Percentiles rank a stretch among this genome's conserved stretches.
Conservation (phyloP, 257 asterid species). For the Capsicum rhomboideum region DNA sequence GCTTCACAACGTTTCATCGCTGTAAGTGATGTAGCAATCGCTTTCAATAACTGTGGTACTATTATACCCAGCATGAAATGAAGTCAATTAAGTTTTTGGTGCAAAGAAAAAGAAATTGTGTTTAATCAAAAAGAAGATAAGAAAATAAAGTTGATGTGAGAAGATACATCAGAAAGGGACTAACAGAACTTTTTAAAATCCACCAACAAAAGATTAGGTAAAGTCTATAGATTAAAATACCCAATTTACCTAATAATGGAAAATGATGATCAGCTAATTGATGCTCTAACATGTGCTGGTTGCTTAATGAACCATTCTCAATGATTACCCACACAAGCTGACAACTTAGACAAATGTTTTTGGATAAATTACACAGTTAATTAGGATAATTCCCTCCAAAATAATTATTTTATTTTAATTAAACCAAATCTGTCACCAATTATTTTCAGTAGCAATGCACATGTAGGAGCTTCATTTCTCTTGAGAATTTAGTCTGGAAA, state of each 20-base stretch:
- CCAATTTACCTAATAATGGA: not conserved
- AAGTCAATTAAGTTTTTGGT: not conserved
- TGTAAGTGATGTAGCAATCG: too few relatives aligned
- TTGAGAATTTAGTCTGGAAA: not conserved
- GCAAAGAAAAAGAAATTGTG: not conserved
- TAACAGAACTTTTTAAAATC: not conserved
- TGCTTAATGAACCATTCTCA: not conserved
- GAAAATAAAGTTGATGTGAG: not conserved
- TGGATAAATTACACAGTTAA: not conserved
- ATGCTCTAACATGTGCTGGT: not conserved
- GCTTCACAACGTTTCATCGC: too few relatives aligned
- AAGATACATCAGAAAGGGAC: not conserved
- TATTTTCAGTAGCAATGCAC: not conserved
- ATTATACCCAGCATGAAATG: not conserved
- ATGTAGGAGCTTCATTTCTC: not conserved
- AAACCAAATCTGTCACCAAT: not conserved
- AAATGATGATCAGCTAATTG: not conserved
- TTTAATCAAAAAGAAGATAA: not conserved
- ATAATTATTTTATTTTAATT: not conserved
- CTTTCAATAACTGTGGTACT: not conserved
- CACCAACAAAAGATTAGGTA: not conserved
- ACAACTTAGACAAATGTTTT: not conserved
- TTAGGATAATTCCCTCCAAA: not conserved
- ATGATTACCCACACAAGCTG: not conserved
- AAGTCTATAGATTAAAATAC: not conserved